phyloP scores from a whole-genome alignment of 495 filamentous ascomycete genomes.

The Penicillium subrubescens region DNA sequence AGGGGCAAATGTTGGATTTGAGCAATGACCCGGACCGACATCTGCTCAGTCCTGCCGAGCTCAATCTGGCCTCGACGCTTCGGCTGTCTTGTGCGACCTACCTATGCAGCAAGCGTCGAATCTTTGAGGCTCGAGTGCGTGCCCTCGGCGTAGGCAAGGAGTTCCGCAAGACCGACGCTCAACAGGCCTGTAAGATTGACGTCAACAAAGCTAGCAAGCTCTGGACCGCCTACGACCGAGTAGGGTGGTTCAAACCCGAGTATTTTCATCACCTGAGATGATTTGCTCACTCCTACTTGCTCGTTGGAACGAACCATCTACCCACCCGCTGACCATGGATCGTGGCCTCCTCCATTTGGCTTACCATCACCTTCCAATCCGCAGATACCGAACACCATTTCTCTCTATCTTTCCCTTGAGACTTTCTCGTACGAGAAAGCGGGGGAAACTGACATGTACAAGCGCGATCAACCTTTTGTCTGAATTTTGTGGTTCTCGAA shows the following conservation, averaged over 20 bases:
- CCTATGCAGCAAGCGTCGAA: constrained; percentile 90
- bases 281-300: constrained; percentile 17
- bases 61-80: constrained; percentile 75
- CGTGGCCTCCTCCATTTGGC: neutral
- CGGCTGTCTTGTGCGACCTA: constrained; percentile 89
- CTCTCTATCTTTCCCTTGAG: neutral
- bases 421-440: neutral
- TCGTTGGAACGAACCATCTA: neutral
- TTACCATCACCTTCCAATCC: neutral
- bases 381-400: neutral
- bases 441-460: neutral
- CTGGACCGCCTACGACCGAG: constrained; percentile 87
- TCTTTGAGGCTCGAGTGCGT: constrained; percentile 78
- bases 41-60: constrained; percentile 78
- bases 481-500: neutral
- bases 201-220: constrained; percentile 98
- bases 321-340: neutral
- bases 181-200: constrained; percentile 96
- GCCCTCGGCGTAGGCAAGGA: constrained; percentile 73
- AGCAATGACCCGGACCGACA: constrained; percentile 74
- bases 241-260: constrained; percentile 78
- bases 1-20: constrained; percentile 77
- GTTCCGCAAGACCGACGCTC: constrained; percentile 96
- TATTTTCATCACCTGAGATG: constrained; percentile 55
- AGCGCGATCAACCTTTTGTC: neutral